Evolutionary conservation across 306 rosid species (phyloP).

Genomic region (Fragaria iinumae): DNA sequence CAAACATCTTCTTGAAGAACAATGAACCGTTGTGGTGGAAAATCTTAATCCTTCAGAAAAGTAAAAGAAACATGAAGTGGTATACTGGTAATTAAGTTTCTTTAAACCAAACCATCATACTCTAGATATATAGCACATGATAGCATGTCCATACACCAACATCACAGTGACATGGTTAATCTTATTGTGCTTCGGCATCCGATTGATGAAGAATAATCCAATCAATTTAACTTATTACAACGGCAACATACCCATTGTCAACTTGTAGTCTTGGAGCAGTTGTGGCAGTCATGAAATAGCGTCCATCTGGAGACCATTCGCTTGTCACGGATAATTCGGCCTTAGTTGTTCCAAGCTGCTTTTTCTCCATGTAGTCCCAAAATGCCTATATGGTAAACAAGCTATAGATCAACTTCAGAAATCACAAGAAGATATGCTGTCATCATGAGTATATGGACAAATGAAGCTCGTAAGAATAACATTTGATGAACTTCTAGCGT

Average conservation of each 20-base stretch:
- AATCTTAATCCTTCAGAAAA: conserved; percentile 62
- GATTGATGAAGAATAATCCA: conserved; percentile 1
- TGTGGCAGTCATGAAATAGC: conserved; percentile 95
- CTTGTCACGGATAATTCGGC: conserved; percentile 93
- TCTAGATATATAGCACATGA: not conserved
- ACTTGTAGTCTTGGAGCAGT: conserved; percentile 98
- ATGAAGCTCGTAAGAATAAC: not conserved
- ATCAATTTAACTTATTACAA: conserved; percentile 9
- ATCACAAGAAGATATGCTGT: conserved; percentile 6
- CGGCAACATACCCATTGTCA: conserved; percentile 73
- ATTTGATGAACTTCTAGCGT: not conserved
- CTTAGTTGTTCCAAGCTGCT: conserved; percentile 65
- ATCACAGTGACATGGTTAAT: not conserved
- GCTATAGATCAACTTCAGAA: conserved; percentile 19
- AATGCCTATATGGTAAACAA: conserved; percentile 58
- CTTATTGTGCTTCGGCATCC: not conserved
- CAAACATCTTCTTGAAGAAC: conserved; percentile 88
- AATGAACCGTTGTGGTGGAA: conserved; percentile 79
- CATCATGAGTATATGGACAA: not conserved
- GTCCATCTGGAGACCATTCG: conserved; percentile 96
- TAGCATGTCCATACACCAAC: not conserved
- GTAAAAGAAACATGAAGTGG: conserved; percentile 14
- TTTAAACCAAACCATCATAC: not conserved
- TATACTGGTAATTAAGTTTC: not conserved
- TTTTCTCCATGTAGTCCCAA: conserved; percentile 77